Percentiles rank a stretch among this genome's conserved stretches.
phyloP scores from a whole-genome alignment of 371 early-diverging fungal species.

The Caulochytrium protostelioides region DNA sequence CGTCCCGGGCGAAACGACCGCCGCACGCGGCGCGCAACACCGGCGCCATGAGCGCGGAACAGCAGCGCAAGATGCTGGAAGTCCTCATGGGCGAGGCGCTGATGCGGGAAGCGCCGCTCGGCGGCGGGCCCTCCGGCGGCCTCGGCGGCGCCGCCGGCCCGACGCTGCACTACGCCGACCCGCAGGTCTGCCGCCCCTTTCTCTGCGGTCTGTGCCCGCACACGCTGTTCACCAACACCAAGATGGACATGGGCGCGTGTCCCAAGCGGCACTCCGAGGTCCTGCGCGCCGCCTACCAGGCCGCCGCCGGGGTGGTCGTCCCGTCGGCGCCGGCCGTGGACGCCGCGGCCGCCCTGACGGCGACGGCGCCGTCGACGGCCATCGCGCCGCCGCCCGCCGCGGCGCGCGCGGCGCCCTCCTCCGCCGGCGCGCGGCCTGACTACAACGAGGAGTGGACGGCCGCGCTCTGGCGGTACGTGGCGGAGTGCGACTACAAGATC shows the following conservation, averaged over 20 bases:
- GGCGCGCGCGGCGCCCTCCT: too few species aligned
- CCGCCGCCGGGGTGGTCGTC: slow-evolving; percentile 11
- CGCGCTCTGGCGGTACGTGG: slow-evolving; percentile 13
- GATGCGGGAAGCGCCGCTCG: neutral
- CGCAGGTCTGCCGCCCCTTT: slow-evolving; percentile 14
- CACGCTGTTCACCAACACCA: slow-evolving; percentile 10
- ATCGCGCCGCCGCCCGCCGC: too few species aligned
- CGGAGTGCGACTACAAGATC: slow-evolving; percentile 23
- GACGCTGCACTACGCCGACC: slow-evolving; percentile 8
- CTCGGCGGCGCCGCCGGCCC: neutral
- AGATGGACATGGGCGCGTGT: slow-evolving; percentile 23
- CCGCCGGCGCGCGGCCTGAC: too few species aligned
- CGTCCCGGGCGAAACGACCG: too few species aligned
- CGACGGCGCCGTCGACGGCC: too few species aligned
- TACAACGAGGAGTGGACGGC: slow-evolving; percentile 17
- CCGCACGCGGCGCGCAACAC: too few species aligned
- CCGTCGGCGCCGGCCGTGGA: too few species aligned
- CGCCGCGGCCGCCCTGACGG: too few species aligned
- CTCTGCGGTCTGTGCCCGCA: slow-evolving; percentile 19
- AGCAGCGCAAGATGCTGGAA: slow-evolving; percentile 15
- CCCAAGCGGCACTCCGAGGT: slow-evolving; percentile 18
- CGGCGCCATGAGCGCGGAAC: too few species aligned
- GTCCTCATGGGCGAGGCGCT: slow-evolving; percentile 18
- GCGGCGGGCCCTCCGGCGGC: neutral
- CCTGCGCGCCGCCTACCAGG: slow-evolving; percentile 19